Evolutionary conservation across 2,329 filamentous ascomycete species (phyloP).

Genomic region (Pleomassaria siparia): DNA sequence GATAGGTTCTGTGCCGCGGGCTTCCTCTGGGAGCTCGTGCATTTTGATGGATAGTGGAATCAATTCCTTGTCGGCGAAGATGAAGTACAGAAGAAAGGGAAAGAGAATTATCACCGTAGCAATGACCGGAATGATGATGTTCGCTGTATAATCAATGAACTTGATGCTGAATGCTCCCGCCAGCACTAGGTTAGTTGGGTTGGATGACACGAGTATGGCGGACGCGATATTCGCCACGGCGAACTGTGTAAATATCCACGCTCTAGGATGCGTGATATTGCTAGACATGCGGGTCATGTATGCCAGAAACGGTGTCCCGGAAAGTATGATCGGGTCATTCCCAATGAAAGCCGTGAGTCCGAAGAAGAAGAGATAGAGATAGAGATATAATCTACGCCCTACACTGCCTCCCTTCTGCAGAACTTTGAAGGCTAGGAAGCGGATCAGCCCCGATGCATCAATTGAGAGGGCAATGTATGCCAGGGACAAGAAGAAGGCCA

Average conservation of each 20-base stretch:
- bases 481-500: slow-evolving; percentile 72
- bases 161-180: slow-evolving; percentile 72
- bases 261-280: slow-evolving; percentile 70
- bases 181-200: slow-evolving; percentile 74
- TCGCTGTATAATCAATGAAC: slow-evolving; percentile 74
- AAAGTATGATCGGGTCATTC: slow-evolving; percentile 75
- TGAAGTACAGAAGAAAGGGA: slow-evolving; percentile 68
- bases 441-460: slow-evolving; percentile 72
- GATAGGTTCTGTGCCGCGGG: slow-evolving; percentile 58
- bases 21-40: slow-evolving; percentile 65
- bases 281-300: slow-evolving; percentile 76
- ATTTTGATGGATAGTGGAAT: slow-evolving; percentile 68
- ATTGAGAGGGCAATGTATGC: slow-evolving; percentile 79
- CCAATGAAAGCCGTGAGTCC: slow-evolving; percentile 67
- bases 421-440: slow-evolving; percentile 70
- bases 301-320: slow-evolving; percentile 71
- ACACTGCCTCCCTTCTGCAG: slow-evolving; percentile 66
- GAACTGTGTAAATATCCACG: slow-evolving; percentile 75
- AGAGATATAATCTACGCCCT: slow-evolving; percentile 71
- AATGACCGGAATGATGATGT: slow-evolving; percentile 73
- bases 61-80: slow-evolving; percentile 65
- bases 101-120: slow-evolving; percentile 69
- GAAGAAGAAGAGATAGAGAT: slow-evolving; percentile 74
- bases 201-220: slow-evolving; percentile 75
- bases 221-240: slow-evolving; percentile 73